A percentile compares a stretch with the other conserved stretches of the same genome.
Evolutionary conservation across 345 rosid genomes (phyloP).

Genomic region (Combretum micranthum): DNA sequence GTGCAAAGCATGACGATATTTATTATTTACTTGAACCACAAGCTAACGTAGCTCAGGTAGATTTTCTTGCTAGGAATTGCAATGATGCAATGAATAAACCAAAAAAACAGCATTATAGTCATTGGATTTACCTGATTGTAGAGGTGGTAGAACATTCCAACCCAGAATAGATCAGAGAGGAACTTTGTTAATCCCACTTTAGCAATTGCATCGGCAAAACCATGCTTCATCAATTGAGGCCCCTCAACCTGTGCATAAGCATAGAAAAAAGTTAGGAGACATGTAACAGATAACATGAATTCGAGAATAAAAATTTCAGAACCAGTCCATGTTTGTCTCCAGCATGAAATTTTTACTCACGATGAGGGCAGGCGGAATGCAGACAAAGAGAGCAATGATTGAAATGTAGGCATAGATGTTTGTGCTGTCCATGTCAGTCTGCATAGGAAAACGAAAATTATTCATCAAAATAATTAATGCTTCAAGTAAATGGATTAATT

Average conservation of each 20-base stretch:
- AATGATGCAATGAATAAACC: neutral
- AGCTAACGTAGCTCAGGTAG: no score
- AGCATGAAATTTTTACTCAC: slow-evolving; percentile 33
- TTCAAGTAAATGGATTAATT: neutral
- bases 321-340: neutral
- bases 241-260: slow-evolving; percentile 64
- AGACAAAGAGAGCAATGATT: slow-evolving; percentile 81
- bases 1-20: slow-evolving; percentile 4
- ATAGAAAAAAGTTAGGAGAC: neutral
- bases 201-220: slow-evolving; percentile 70
- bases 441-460: slow-evolving; percentile 16
- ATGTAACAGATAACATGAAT: neutral
- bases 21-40: no score
- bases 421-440: slow-evolving; percentile 99
- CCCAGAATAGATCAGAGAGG: slow-evolving; percentile 91
- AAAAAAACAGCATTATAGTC: neutral
- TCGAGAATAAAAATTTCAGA: neutral
- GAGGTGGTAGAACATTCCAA: slow-evolving; percentile 97
- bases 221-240: slow-evolving; percentile 70
- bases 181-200: slow-evolving; percentile 90
- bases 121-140: slow-evolving; percentile 71
- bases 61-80: no score
- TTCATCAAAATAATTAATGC: neutral
- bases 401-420: slow-evolving; percentile 93
- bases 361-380: slow-evolving; percentile 87